A percentile compares a stretch with the other conserved stretches of the same genome.
Evolutionary conservation across 164 flowering plant genomes (phyloP).

Genomic region (Aristolochia fimbriata): DNA sequence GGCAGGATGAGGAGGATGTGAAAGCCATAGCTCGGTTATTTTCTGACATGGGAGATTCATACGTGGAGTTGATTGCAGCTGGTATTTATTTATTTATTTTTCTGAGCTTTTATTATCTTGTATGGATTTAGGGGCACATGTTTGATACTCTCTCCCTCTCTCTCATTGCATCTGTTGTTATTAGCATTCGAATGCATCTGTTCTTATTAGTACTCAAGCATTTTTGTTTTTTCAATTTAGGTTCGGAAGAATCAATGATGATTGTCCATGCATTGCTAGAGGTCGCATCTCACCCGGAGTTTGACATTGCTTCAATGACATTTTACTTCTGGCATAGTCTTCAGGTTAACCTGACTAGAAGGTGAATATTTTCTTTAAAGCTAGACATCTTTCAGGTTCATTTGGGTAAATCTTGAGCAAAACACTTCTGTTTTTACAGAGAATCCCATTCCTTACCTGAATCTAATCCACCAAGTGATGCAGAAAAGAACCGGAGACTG

Average conservation of each 20-base stretch:
- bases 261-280: conserved; percentile 83
- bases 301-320: conserved; percentile 95
- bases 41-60: conserved; percentile 98
- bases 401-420: conserved; percentile 5
- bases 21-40: conserved; percentile 93
- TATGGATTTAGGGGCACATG: no score
- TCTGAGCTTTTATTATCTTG: no score
- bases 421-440: conserved; percentile 30
- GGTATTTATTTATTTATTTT: conserved; percentile 33
- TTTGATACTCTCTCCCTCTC: no score
- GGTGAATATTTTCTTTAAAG: conserved; percentile 28
- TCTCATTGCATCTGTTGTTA: no score
- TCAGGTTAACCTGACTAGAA: conserved; percentile 73
- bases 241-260: conserved; percentile 71
- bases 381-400: conserved; percentile 1
- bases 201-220: no score
- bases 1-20: conserved; percentile 94
- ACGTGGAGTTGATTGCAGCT: conserved; percentile 89
- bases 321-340: conserved; percentile 98
- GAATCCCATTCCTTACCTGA: conserved; percentile 51
- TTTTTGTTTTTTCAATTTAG: conserved; percentile 23
- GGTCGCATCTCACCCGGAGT: conserved; percentile 89
- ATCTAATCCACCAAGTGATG: conserved; percentile 61
- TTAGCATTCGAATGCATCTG: no score
- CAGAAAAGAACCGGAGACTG: conserved; percentile 72